These are phyloP conservation scores for Stagonosporopsis chrysanthemi DNA, from an alignment of 2,329 filamentous ascomycete genomes.

Conservation along the genomic window DNA sequence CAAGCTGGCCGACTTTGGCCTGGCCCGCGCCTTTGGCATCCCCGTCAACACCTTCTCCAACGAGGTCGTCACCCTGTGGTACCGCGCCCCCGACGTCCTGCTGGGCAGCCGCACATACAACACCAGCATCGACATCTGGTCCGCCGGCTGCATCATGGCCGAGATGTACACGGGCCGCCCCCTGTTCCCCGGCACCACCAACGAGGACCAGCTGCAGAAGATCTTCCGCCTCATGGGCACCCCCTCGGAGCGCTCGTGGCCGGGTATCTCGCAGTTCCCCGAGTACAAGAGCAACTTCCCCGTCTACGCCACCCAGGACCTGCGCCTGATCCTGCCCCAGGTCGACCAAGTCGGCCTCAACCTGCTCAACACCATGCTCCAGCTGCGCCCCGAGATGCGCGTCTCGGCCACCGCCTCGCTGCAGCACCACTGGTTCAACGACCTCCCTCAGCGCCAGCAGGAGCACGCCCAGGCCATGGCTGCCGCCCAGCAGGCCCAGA, in stretches of 20 bases:
- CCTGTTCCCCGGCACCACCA: conserved; percentile 95
- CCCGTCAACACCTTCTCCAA: conserved; percentile 98
- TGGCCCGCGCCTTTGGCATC: conserved; percentile 93
- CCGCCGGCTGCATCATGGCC: conserved; percentile 98
- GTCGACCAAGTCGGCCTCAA: conserved; percentile 89
- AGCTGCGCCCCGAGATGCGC: conserved; percentile 88
- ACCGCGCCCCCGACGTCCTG: conserved; percentile 93
- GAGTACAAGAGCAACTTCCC: conserved; percentile 97
- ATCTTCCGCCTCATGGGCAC: conserved; percentile 99
- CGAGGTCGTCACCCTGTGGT: conserved; percentile 97
- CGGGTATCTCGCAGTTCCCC: conserved; percentile 91
- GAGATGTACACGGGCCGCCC: conserved; percentile 98
- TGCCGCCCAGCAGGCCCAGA: conserved; percentile 49
- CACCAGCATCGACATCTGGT: conserved; percentile 99
- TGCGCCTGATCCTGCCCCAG: conserved; percentile 85
- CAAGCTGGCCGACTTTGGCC: conserved; percentile 93
- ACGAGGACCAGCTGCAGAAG: conserved; percentile 95
- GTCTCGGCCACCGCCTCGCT: conserved; percentile 88
- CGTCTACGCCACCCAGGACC: conserved; percentile 90
- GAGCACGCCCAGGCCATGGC: conserved; percentile 46
- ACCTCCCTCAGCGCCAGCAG: conserved; percentile 64
- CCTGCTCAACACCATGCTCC: conserved; percentile 87
- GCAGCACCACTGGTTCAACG: conserved; percentile 90
- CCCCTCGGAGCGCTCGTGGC: conserved; percentile 93
- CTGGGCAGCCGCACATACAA: conserved; percentile 96